Evolutionary conservation across 2,329 filamentous ascomycete genomes (phyloP), one percentile per base, ranked within the genome.

Genomic region (Aspergillus costaricaensis): DNA sequence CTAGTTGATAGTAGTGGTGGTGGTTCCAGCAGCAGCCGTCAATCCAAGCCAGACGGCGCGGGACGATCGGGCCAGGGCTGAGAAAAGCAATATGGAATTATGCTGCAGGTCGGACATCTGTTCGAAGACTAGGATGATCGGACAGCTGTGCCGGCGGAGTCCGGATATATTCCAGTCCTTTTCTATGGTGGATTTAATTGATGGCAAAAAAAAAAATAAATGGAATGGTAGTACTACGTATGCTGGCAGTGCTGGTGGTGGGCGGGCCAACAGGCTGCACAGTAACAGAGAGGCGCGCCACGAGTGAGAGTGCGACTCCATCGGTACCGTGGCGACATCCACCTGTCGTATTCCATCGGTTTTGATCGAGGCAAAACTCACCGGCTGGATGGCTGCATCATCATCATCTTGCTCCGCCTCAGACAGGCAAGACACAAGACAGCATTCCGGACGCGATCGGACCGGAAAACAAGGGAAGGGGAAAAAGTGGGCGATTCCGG

Each of bases 281-380:
- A 36, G 32, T 36, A 36, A 36, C 32, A 36, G 32, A 36, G 47
- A 27, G 25, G 30, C 23, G 47, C 25, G 47, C 25, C 47, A 50
- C 25, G 25, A 50, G 27, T 9, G n/a, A 50, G 25, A 10, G 32
- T 27, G 25, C 32, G 32, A 36, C 32, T 15, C 47, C 41, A 44
- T 50, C 44, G 25, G 44, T 8, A n/a, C 44, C 23, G 44, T 49
- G 44, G 23, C 44, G 25, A 50, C n/a, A 30, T 23, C 47, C 47
- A 50, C 47, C 47, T 50, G 47, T 49, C 44, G 44, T 49, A 30
- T 23, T 49, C 44, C 44, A 23, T 49, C 44, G 44, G 44, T 30
- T 36, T 36, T 17, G 44, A 30, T 49, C 44, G 44, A 30, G 21
- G 15, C 44, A 49, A 36, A 49, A 49, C 44, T 49, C 44, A 49